phyloP scores from a whole-genome alignment of 2,329 filamentous ascomycete genomes.

The Aspergillus unguis region DNA sequence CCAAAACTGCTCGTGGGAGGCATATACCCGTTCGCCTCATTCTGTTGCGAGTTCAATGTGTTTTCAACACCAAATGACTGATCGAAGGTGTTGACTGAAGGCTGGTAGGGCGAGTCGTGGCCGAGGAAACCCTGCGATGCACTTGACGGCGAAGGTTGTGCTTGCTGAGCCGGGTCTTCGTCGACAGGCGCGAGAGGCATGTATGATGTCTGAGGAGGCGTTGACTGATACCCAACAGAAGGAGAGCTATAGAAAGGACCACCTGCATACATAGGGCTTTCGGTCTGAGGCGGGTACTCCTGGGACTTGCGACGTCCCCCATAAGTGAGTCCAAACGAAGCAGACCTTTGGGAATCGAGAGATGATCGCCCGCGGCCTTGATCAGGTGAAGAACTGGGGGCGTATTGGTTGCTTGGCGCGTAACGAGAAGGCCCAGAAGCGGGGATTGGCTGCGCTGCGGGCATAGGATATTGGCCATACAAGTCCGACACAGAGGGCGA shows the following conservation, averaged over 20 bases:
- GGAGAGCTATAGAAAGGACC: conserved; percentile 33
- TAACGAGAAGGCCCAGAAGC: conserved; percentile 40
- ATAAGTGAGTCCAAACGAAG: conserved; percentile 34
- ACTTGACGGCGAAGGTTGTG: conserved; percentile 18
- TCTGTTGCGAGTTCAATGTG: conserved; percentile 20
- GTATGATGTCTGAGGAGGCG: conserved; percentile 38
- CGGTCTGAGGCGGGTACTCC: conserved; percentile 34
- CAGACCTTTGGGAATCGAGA: conserved; percentile 46
- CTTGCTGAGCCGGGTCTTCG: conserved; percentile 32
- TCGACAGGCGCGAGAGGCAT: conserved; percentile 41
- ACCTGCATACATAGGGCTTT: conserved; percentile 32
- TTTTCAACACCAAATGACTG: conserved; percentile 21
- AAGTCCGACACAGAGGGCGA: conserved; percentile 72
- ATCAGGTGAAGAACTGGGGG: conserved; percentile 51
- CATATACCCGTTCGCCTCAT: conserved; percentile 32
- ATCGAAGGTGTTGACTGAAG: conserved; percentile 20
- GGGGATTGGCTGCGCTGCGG: conserved; percentile 33
- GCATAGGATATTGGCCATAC: conserved; percentile 59
- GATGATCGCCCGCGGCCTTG: conserved; percentile 50
- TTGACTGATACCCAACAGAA: conserved; percentile 34
- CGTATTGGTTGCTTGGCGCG: conserved; percentile 44
- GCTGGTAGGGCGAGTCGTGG: conserved; percentile 30
- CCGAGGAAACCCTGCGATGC: conserved; percentile 23
- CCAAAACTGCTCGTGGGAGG: conserved; percentile 26
- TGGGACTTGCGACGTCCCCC: conserved; percentile 37